phyloP scores from a whole-genome alignment of 768 basidiomycete species.

The Pleurotus citrinopileatus region DNA sequence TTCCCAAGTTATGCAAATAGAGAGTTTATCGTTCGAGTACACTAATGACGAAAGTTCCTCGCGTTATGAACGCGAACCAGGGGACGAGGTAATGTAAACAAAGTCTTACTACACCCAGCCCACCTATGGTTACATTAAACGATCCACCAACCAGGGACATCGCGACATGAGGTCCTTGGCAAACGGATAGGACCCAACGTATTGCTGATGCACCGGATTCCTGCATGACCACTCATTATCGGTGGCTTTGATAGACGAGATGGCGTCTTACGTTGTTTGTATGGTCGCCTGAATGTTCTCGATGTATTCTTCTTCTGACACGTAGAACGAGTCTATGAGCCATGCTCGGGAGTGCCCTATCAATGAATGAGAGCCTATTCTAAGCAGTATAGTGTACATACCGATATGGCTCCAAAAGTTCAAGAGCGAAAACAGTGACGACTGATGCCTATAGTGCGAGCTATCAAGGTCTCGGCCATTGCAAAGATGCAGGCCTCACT shows the following conservation, averaged over 20 bases:
- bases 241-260: not conserved
- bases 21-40: too few species aligned
- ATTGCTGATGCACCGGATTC: not conserved
- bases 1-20: too few species aligned
- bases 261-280: not conserved
- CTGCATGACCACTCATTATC: not conserved
- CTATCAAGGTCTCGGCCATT: not conserved
- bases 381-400: not conserved
- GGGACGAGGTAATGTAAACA: too few species aligned
- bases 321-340: not conserved
- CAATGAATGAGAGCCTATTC: not conserved
- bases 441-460: too few species aligned
- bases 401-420: not conserved
- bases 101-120: too few species aligned
- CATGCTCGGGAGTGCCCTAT: not conserved
- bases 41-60: too few species aligned
- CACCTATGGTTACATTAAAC: not conserved
- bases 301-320: not conserved
- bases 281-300: not conserved
- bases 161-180: not conserved
- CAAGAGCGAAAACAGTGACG: not conserved
- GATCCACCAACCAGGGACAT: not conserved
- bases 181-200: not conserved
- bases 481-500: not conserved
- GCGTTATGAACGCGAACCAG: too few species aligned